phyloP scores from a whole-genome alignment of 129 eudicot species.

The Deinandra increscens region DNA sequence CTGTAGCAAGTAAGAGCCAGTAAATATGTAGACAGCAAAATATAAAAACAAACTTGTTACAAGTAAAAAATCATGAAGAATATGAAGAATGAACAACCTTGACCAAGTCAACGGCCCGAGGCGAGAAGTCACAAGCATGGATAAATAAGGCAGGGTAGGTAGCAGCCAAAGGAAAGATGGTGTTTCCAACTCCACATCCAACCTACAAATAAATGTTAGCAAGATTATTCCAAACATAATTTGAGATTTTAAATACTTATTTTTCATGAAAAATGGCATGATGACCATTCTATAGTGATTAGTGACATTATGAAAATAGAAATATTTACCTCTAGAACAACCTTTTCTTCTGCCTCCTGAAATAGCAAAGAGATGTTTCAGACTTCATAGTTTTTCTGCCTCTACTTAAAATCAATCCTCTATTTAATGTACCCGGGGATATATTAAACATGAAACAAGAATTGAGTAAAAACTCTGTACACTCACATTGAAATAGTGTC shows the following conservation, averaged over 20 bases:
- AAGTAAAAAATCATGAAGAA: neutral
- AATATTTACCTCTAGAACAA: conserved; percentile 66
- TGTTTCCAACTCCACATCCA: conserved; percentile 97
- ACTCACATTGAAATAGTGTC: conserved; percentile 84
- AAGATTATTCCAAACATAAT: conserved; percentile 9
- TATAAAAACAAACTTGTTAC: neutral
- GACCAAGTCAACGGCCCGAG: conserved; percentile 80
- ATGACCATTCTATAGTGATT: neutral
- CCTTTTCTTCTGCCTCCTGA: conserved; percentile 69
- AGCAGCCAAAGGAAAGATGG: conserved; percentile 82
- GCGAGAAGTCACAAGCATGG: conserved; percentile 96
- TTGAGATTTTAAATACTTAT: neutral
- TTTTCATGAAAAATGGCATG: neutral
- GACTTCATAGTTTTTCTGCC: conserved; percentile 13
- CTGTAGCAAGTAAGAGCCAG: conserved; percentile 35
- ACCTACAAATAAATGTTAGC: conserved; percentile 43
- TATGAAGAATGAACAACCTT: conserved; percentile 49
- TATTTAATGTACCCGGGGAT: too few relatives aligned
- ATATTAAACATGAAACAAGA: neutral
- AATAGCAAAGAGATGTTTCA: conserved; percentile 20
- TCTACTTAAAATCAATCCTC: neutral
- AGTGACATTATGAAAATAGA: neutral
- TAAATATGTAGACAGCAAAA: neutral
- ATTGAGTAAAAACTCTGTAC: conserved; percentile 11
- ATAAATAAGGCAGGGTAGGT: conserved; percentile 63